A percentile compares a stretch with the other conserved stretches of the same genome.
Conservation (phyloP, 1,284 basidiomycete species). For the Coniophora puteana region DNA sequence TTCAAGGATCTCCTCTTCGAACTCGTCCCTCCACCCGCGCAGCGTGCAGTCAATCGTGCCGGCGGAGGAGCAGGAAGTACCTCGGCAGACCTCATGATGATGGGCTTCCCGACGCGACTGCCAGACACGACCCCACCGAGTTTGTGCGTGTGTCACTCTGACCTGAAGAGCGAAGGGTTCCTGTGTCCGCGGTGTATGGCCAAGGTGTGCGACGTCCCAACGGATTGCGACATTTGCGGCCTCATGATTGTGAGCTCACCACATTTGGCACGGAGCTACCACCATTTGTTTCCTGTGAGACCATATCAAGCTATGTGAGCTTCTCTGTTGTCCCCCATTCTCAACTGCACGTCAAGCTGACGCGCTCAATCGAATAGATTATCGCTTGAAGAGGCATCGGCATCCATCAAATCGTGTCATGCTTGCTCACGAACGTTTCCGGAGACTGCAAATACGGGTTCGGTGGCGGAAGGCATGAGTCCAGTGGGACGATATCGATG, state of each 20-base stretch:
- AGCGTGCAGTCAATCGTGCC: constrained; percentile 57
- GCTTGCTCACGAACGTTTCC: constrained; percentile 71
- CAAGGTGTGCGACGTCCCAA: constrained; percentile 97
- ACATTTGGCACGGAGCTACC: constrained; percentile 93
- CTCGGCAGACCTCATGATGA: constrained; percentile 92
- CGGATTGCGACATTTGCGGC: constrained; percentile 96
- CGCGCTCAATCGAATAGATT: too few relatives aligned
- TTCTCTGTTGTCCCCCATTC: constrained; percentile 1
- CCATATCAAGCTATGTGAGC: constrained; percentile 79
- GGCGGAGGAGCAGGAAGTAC: constrained; percentile 50
- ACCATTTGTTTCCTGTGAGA: constrained; percentile 90
- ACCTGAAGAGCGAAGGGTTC: constrained; percentile 88
- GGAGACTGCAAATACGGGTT: constrained; percentile 28
- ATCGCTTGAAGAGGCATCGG: constrained; percentile 33
- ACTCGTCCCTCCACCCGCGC: constrained; percentile 91
- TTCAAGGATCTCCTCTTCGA: constrained; percentile 95
- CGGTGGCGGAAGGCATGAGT: constrained; percentile 63
- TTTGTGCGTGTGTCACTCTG: constrained; percentile 91
- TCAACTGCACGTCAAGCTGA: too few relatives aligned
- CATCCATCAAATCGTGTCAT: constrained; percentile 49
- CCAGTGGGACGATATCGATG: constrained; percentile 79
- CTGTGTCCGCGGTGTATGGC: constrained; percentile 91
- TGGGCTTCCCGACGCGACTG: constrained; percentile 96
- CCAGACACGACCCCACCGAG: constrained; percentile 79
- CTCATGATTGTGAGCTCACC: constrained; percentile 98